Conservation (phyloP, 345 rosid species). For the Noccaea bulbosa region DNA sequence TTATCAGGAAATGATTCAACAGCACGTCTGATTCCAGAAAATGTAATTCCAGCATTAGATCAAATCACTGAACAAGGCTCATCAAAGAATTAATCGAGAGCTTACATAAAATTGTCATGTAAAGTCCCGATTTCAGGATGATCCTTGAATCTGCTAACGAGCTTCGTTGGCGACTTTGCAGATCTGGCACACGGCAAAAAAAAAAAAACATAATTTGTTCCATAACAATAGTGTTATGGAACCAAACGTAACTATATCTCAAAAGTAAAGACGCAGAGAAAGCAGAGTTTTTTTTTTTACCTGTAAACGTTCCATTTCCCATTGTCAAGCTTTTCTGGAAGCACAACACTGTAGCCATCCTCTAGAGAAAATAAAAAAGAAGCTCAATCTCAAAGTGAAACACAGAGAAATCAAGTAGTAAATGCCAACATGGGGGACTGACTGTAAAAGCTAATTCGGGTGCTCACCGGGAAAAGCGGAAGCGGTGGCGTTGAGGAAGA, state of each 20-base stretch:
- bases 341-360: conserved; percentile 59
- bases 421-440: background rate
- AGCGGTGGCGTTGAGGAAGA: conserved; percentile 35
- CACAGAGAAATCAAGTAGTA: conserved; percentile 5
- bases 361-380: conserved; percentile 40
- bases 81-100: conserved; percentile 14
- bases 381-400: background rate
- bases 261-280: conserved; percentile 5
- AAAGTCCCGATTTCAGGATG: conserved; percentile 80
- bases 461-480: conserved; percentile 47
- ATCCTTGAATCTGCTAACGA: conserved; percentile 63
- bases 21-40: conserved; percentile 54
- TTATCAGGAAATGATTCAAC: conserved; percentile 58
- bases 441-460: background rate
- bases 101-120: conserved; percentile 82
- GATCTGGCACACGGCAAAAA: conserved; percentile 53
- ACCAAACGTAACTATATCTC: conserved; percentile 7
- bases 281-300: conserved; percentile 37
- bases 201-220: background rate
- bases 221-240: no score
- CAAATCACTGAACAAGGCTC: conserved; percentile 1
- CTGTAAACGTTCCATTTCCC: conserved; percentile 94
- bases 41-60: background rate
- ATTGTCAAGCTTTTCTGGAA: conserved; percentile 74
- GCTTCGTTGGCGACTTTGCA: conserved; percentile 59